Percentiles rank a stretch among this genome's conserved stretches.
phyloP scores from a whole-genome alignment of 179 eudicot species.

The Gypsophila paniculata region DNA sequence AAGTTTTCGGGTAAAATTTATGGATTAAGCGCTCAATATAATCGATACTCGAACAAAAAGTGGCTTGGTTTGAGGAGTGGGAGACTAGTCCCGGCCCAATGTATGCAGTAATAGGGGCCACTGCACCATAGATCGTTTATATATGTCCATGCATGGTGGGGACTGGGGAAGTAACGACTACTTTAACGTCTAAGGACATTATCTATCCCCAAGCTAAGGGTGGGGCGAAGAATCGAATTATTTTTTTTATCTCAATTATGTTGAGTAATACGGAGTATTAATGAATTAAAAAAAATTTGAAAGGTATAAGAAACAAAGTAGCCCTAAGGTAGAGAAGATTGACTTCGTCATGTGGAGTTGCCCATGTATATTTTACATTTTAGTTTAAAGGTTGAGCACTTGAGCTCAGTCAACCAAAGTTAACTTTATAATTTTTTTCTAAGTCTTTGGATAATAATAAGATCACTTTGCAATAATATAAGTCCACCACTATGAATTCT shows the following conservation, averaged over 20 bases:
- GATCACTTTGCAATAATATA: slow-evolving; percentile 14
- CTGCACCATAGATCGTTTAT: not conserved
- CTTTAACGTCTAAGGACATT: no score
- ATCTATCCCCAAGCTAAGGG: no score
- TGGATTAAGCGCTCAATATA: not conserved
- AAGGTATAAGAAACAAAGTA: slow-evolving; percentile 17
- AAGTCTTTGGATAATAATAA: slow-evolving; percentile 15
- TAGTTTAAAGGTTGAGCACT: slow-evolving; percentile 11
- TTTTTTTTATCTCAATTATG: not conserved
- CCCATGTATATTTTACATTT: no score
- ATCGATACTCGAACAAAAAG: not conserved
- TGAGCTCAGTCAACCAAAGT: slow-evolving; percentile 30
- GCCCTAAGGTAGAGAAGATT: slow-evolving; percentile 26
- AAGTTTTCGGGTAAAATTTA: not conserved
- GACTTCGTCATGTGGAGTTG: slow-evolving; percentile 27
- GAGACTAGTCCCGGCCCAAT: not conserved
- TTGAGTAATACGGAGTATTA: not conserved
- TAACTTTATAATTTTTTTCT: slow-evolving; percentile 14
- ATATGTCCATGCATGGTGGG: not conserved
- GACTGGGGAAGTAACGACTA: not conserved
- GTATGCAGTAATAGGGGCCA: no score
- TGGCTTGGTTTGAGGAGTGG: not conserved
- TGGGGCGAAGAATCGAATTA: not conserved
- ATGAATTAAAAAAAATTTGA: slow-evolving; percentile 23
- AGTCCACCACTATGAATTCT: slow-evolving; percentile 7